Evolutionary conservation across 208 protist genomes (phyloP).

Genomic region (Crithidia fasciculata): DNA sequence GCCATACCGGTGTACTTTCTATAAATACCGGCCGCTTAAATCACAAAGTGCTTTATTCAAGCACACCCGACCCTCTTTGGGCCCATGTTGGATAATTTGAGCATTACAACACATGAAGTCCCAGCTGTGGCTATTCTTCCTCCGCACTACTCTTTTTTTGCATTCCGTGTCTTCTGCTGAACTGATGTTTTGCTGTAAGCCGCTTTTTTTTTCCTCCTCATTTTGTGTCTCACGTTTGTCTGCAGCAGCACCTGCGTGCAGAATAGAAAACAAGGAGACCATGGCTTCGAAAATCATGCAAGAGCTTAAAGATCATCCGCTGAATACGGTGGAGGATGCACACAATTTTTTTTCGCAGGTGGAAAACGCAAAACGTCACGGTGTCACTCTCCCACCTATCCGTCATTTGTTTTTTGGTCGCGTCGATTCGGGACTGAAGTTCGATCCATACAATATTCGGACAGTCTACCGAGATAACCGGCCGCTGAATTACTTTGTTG

Average conservation of each 20-base stretch:
- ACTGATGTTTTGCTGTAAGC: too few relatives aligned
- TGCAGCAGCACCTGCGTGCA: too few relatives aligned
- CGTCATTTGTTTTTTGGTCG: slow-evolving; percentile 88
- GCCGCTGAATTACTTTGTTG: slow-evolving; percentile 83
- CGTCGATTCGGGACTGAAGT: slow-evolving; percentile 61
- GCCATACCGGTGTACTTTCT: too few relatives aligned
- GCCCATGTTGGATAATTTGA: too few relatives aligned
- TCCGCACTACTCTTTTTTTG: too few relatives aligned
- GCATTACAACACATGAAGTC: too few relatives aligned
- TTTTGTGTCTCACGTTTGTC: neutral
- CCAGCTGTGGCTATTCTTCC: too few relatives aligned
- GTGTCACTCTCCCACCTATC: slow-evolving; percentile 53
- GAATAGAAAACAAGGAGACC: neutral
- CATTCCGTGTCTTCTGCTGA: too few relatives aligned
- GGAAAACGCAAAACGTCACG: slow-evolving; percentile 39
- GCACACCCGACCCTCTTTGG: too few relatives aligned
- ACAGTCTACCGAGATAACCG: slow-evolving; percentile 66
- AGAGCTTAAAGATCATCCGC: slow-evolving; percentile 32
- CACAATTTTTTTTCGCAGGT: slow-evolving; percentile 46
- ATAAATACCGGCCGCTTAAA: too few relatives aligned
- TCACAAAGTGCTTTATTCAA: too few relatives aligned
- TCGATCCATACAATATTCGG: slow-evolving; percentile 85
- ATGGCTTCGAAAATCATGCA: slow-evolving; percentile 30
- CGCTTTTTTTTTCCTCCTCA: neutral
- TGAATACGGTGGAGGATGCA: slow-evolving; percentile 67